Evolutionary conservation across 805 yeast genomes (phyloP).

Genomic region (Phaffomyces thermotolerans): DNA sequence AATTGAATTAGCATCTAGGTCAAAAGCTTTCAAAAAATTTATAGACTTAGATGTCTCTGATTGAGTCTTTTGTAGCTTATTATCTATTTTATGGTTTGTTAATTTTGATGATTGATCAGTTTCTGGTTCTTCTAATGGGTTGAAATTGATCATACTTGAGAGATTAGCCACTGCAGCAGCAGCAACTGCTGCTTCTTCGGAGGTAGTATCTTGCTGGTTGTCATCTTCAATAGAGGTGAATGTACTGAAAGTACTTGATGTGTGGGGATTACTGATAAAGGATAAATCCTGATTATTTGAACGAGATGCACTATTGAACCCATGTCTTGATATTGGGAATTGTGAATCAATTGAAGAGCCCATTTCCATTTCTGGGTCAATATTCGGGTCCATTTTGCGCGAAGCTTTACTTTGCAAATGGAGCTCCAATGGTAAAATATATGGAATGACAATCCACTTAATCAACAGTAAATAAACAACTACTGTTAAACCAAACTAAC

Average conservation of each 20-base stretch:
- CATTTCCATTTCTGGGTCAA: conserved; percentile 18
- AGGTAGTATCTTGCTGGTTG: not conserved
- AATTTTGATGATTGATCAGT: not conserved
- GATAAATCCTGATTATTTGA: not conserved
- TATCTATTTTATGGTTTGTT: not conserved
- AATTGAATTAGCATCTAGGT: not conserved
- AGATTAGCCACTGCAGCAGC: conserved; percentile 21
- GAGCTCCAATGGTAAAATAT: not conserved
- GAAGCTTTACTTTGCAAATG: too few relatives aligned
- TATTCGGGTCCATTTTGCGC: conserved; percentile 14
- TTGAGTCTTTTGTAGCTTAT: not conserved
- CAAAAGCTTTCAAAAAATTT: not conserved
- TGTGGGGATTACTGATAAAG: not conserved
- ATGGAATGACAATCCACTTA: not conserved
- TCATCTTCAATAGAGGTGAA: conserved; percentile 6
- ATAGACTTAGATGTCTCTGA: not conserved
- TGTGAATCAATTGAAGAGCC: conserved; percentile 10
- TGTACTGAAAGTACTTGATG: conserved; percentile 1
- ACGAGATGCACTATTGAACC: conserved; percentile 1
- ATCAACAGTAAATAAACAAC: too few relatives aligned
- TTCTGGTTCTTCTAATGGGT: conserved; percentile 5
- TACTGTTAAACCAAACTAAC: too few relatives aligned
- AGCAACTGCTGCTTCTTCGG: conserved; percentile 7
- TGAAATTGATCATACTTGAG: conserved; percentile 21
- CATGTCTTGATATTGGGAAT: conserved; percentile 4